Conservation (phyloP, 179 eudicot genomes). For the Vitellaria paradoxa region DNA sequence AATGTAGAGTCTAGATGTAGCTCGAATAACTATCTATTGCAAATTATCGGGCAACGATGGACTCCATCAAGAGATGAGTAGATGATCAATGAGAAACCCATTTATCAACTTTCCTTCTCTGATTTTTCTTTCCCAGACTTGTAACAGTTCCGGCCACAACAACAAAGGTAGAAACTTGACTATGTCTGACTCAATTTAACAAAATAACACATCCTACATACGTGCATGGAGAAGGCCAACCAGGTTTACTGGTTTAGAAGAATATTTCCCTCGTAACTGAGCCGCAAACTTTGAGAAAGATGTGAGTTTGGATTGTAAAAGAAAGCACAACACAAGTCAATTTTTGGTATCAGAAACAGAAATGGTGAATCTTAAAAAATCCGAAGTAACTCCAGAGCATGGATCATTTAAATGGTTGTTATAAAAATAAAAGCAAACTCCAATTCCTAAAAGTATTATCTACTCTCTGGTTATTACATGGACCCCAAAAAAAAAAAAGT, state of each 20-base stretch:
- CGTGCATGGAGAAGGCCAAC: not conserved
- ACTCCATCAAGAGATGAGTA: constrained; percentile 35
- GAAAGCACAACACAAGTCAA: not conserved
- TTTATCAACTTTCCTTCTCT: constrained; percentile 22
- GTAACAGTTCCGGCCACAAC: constrained; percentile 35
- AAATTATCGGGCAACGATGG: constrained; percentile 32
- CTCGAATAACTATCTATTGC: constrained; percentile 13
- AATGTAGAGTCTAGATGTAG: constrained; percentile 18
- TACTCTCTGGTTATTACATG: not conserved
- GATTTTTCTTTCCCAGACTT: constrained; percentile 40
- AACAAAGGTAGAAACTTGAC: constrained; percentile 13
- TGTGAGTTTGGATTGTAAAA: not conserved
- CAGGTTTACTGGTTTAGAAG: not conserved
- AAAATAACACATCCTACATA: too few relatives aligned
- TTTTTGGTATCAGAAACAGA: not conserved
- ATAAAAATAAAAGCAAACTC: not conserved
- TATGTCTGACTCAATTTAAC: not conserved
- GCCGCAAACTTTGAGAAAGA: not conserved
- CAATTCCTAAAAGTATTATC: not conserved
- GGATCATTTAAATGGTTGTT: not conserved
- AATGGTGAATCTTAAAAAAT: too few relatives aligned
- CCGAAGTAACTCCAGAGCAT: not conserved
- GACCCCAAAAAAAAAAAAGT: not conserved
- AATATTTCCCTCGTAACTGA: not conserved
- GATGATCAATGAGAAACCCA: constrained; percentile 35